phyloP scores from a whole-genome alignment of 768 basidiomycete genomes.

The Boletus edulis region DNA sequence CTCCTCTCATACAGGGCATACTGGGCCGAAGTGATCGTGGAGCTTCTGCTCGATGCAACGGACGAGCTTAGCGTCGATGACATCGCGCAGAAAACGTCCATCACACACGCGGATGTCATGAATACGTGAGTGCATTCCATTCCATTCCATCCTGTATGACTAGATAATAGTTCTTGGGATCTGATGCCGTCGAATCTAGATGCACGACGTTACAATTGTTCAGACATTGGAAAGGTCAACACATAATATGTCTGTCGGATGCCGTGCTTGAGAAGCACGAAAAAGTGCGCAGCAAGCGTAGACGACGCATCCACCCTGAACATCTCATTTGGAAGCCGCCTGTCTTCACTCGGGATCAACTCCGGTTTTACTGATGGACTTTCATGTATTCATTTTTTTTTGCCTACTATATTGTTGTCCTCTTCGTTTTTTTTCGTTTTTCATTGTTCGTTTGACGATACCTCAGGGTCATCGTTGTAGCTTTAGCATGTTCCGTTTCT shows the following conservation, averaged over 20 bases:
- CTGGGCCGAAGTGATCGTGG: conserved; percentile 96
- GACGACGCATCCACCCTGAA: conserved; percentile 76
- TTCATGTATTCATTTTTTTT: background rate
- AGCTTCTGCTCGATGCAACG: conserved; percentile 67
- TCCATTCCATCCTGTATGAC: background rate
- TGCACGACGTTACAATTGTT: conserved; percentile 93
- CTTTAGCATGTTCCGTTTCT: conserved; percentile 18
- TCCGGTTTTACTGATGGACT: conserved; percentile 55
- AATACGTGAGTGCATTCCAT: conserved; percentile 76
- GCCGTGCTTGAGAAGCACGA: conserved; percentile 88
- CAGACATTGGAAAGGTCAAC: conserved; percentile 93
- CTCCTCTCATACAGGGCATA: conserved; percentile 91
- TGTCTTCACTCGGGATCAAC: conserved; percentile 84
- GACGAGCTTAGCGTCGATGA: conserved; percentile 93
- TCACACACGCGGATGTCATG: conserved; percentile 95
- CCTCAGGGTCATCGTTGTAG: conserved; percentile 21
- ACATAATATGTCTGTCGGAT: conserved; percentile 90
- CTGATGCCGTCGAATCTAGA: conserved; percentile 41
- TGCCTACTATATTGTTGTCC: background rate
- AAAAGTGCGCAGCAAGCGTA: conserved; percentile 75
- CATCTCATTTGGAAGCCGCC: conserved; percentile 93
- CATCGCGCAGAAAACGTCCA: conserved; percentile 92
- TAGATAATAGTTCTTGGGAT: background rate
- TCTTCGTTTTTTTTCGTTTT: background rate
- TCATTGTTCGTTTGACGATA: conserved; percentile 2